A percentile compares a stretch with the other conserved stretches of the same genome.
Conservation (phyloP, 2,329 filamentous ascomycete species). For the Catunica adiposa region DNA sequence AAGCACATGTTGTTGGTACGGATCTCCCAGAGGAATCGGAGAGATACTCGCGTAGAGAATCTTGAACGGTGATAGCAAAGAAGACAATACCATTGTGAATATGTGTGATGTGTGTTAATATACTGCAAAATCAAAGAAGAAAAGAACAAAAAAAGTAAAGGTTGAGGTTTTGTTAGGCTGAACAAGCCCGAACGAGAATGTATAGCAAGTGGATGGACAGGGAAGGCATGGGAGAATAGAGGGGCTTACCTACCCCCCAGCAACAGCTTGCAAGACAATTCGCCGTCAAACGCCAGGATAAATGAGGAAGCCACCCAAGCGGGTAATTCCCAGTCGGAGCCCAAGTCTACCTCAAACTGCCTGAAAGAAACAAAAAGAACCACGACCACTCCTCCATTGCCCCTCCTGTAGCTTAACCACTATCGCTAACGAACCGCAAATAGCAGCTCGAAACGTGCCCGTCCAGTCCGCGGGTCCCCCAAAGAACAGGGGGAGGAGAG, state of each 20-base stretch:
- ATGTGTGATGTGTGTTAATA: neutral
- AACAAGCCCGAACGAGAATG: neutral
- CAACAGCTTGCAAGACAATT: too few relatives aligned
- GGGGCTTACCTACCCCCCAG: neutral
- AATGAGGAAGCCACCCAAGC: neutral
- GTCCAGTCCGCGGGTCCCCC: neutral
- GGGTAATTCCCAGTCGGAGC: neutral
- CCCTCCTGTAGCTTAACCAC: too few relatives aligned
- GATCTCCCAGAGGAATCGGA: neutral
- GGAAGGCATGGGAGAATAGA: neutral
- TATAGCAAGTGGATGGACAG: neutral
- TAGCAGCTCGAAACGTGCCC: neutral
- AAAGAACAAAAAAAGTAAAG: constrained; percentile 6
- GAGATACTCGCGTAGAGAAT: neutral
- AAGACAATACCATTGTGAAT: constrained; percentile 13
- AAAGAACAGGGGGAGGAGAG: constrained; percentile 5
- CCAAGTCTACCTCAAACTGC: neutral
- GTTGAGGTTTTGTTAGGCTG: constrained; percentile 9
- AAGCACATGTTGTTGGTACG: neutral
- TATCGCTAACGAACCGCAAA: too few relatives aligned
- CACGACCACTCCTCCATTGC: too few relatives aligned
- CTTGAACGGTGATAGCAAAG: neutral
- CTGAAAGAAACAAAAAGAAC: neutral
- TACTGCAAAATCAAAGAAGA: constrained; percentile 2
- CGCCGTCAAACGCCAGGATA: too few relatives aligned